Percentiles rank a stretch among this genome's conserved stretches.
phyloP scores from a whole-genome alignment of 2,329 filamentous ascomycete genomes.

The Onygenales sp. region DNA sequence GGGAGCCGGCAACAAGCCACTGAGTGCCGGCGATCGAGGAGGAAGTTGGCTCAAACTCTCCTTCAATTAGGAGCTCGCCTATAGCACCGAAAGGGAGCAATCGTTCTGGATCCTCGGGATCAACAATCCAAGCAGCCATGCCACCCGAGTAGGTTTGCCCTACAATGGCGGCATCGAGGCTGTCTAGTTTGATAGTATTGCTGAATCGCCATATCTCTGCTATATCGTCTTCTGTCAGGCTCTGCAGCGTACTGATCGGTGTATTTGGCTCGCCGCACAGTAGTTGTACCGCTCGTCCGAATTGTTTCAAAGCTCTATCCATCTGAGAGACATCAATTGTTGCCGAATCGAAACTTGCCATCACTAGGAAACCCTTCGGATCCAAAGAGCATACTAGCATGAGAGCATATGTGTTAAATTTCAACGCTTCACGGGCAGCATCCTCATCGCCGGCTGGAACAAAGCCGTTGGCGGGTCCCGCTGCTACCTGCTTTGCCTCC shows the following conservation, averaged over 20 bases:
- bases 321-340: conserved; percentile 42
- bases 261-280: conserved; percentile 1
- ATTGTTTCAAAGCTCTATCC: conserved; percentile 41
- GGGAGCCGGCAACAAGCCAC: conserved; percentile 1
- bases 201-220: conserved; percentile 4
- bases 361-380: conserved; percentile 47
- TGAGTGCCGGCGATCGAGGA: not conserved
- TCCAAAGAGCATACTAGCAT: conserved; percentile 55
- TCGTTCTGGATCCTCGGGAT: conserved; percentile 13
- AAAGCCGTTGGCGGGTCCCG: conserved; percentile 40
- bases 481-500: not conserved
- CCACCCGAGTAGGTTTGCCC: not conserved
- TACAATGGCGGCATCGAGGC: not conserved
- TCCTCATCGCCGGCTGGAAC: conserved; percentile 49
- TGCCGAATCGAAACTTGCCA: conserved; percentile 55
- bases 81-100: conserved; percentile 20
- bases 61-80: conserved; percentile 22
- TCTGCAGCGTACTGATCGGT: conserved; percentile 1
- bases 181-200: not conserved
- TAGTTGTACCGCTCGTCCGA: conserved; percentile 35
- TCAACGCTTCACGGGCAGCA: conserved; percentile 50
- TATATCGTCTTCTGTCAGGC: conserved; percentile 1
- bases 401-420: conserved; percentile 46
- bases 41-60: conserved; percentile 8
- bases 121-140: conserved; percentile 19